Percentiles rank a stretch among this genome's conserved stretches.
Conservation (phyloP, 2,329 filamentous ascomycete genomes). For the Polychaeton citri region DNA sequence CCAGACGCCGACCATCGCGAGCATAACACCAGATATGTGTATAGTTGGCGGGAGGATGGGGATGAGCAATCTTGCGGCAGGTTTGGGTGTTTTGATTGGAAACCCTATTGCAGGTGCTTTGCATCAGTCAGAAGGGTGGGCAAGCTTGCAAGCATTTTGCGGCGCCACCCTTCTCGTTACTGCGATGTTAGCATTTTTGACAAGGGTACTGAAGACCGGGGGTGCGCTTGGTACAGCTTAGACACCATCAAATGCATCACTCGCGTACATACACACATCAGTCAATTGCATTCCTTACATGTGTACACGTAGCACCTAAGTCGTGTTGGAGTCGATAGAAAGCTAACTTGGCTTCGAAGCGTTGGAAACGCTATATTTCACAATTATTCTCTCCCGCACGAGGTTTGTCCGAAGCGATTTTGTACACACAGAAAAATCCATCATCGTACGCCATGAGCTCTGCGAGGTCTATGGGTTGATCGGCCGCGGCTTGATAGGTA, state of each 20-base stretch:
- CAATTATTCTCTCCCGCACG: too few species aligned
- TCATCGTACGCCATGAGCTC: too few species aligned
- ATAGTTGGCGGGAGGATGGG: slow-evolving; percentile 7
- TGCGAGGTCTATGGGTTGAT: too few species aligned
- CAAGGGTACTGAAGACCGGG: not conserved
- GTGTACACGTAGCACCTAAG: too few species aligned
- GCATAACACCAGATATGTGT: slow-evolving; percentile 9
- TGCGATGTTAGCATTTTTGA: not conserved
- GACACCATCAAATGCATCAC: not conserved
- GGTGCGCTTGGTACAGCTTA: not conserved
- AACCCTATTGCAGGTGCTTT: slow-evolving; percentile 6
- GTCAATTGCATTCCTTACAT: too few species aligned
- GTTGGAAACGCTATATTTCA: too few species aligned
- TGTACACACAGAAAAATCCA: too few species aligned
- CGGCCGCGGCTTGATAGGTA: slow-evolving; percentile 59
- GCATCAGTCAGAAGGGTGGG: slow-evolving; percentile 3
- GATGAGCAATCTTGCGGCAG: slow-evolving; percentile 5
- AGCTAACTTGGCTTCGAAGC: too few species aligned
- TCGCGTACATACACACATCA: too few species aligned
- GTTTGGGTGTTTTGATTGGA: slow-evolving; percentile 6
- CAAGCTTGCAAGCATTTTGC: slow-evolving; percentile 5
- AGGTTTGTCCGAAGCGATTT: too few species aligned
- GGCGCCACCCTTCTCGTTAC: slow-evolving; percentile 1
- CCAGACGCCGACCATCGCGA: slow-evolving; percentile 8
- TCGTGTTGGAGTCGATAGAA: too few species aligned